Evolutionary conservation across 768 basidiomycete species (phyloP).

Genomic region (Serendipita sp.): DNA sequence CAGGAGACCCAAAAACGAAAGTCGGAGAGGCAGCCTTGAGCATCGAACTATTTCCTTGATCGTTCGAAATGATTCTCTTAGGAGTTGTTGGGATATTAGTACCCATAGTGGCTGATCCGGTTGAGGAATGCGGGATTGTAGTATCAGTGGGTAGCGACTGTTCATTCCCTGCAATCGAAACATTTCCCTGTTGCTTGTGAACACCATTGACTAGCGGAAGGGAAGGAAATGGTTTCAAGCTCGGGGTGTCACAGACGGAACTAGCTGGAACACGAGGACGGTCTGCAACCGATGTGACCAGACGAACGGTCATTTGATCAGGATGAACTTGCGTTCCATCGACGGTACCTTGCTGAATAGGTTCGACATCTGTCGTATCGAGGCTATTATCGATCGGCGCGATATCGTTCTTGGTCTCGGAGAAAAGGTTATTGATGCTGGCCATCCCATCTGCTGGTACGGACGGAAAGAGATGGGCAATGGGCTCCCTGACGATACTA

Average conservation of each 20-base stretch:
- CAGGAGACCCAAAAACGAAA: constrained; percentile 67
- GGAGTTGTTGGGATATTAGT: background rate
- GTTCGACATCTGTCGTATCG: background rate
- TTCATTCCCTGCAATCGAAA: too few relatives aligned
- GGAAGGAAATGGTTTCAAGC: too few relatives aligned
- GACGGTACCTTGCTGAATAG: background rate
- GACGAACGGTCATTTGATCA: constrained; percentile 9
- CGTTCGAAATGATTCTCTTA: background rate
- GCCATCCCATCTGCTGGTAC: background rate
- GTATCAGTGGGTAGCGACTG: too few relatives aligned
- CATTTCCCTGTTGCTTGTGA: too few relatives aligned
- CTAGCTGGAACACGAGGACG: too few relatives aligned
- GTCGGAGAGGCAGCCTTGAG: background rate
- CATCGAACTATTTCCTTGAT: background rate
- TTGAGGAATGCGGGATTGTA: too few relatives aligned
- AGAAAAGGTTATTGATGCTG: constrained; percentile 2
- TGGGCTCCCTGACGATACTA: constrained; percentile 1
- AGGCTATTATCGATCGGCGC: background rate
- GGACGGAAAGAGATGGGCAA: background rate
- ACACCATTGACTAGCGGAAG: too few relatives aligned
- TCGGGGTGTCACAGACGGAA: too few relatives aligned
- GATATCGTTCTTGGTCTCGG: background rate
- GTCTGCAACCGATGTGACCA: constrained; percentile 7
- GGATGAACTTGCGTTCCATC: background rate
- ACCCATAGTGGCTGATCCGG: too few relatives aligned